Evolutionary conservation across 352 stramenopile species (phyloP), one percentile per base, ranked within the genome.

Genomic region (Phytophthora tentaculata): DNA sequence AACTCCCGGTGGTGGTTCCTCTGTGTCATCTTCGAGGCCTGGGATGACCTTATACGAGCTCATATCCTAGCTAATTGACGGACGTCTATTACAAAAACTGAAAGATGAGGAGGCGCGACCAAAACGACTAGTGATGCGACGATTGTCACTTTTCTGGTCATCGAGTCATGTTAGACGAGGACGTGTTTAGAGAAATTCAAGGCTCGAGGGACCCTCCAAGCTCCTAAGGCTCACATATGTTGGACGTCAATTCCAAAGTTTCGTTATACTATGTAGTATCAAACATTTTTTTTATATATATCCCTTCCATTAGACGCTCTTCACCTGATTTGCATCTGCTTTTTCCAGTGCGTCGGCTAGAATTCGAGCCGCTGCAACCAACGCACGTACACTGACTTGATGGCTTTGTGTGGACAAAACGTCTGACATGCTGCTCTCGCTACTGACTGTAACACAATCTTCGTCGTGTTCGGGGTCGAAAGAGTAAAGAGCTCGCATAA

Each of bases 261-360:
- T n/a, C n/a, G n/a, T n/a, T n/a, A n/a, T n/a, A n/a, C n/a, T n/a
- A n/a, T n/a, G n/a, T n/a, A n/a, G n/a, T n/a, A n/a, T n/a, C n/a
- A n/a, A n/a, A n/a, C n/a, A n/a, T n/a, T n/a, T n/a, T n/a, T n/a
- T n/a, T n/a, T n/a, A n/a, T n/a, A n/a, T n/a, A n/a, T n/a, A n/a
- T n/a, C n/a, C n/a, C n/a, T n/a, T n/a, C n/a, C n/a, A n/a, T 23
- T 22, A 56, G 20, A 28, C 23, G 14, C 56, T 61, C 26, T 61
- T 64, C 8, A 52, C 56, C 14, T 67, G 47, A 8, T 12, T 55
- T 9, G 23, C 39, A 12, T 74, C 71, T 37, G 62, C 69, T 43
- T 76, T 65, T 48, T 86, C 80, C 5, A 86, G 51, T 9, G 73
- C 63, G 19, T 86, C 77, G 0, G 80, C 77, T 24, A 88, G 77